Evolutionary conservation across 306 rosid genomes (phyloP), one percentile per base, ranked within the genome.

Genomic region (Datisca glomerata): DNA sequence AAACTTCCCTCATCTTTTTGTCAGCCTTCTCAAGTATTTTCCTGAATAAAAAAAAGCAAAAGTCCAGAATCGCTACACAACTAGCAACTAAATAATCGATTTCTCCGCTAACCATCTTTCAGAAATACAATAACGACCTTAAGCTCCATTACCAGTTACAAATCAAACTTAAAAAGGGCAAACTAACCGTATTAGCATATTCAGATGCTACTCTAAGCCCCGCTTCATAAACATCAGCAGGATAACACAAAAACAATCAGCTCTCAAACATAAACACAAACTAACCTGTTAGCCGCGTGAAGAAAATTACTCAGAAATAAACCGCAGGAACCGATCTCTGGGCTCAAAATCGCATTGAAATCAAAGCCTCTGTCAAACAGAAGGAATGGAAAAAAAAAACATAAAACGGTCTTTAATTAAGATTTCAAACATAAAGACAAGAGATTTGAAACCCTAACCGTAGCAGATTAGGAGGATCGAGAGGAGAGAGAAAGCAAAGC

Each of bases 391-490:
- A 3, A 8, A 33, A 35, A 46, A 43, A 5, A 21, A 2, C 47
- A 18, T 36, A 49, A 32, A 28, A 49, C 41, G 13, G 32, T 4
- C 22, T 13, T 12, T 18, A 21, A 2, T 34, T 18, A 27, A 14
- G 20, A 43, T 64, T n/a, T 12, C 36, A 17, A 7, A 2, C 46
- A 42, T 5, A 55, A 34, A 55, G 12, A 18, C 25, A 39, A 39
- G 20, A 41, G 45, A 28, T 60, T 15, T 28, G 56, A 46, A 78
- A 75, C 74, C 93, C 84, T 71, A 76, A 74, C 82, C 84, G 68
- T 55, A 43, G 52, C 16, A 9, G 62, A 63, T 51, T 76, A 67
- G 54, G 71, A 75, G 73, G 75, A 80, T 67, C 68, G 51, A 9
- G 57, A 66, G 58, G 77, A 62, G 75, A 67, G 72, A 70, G 85